Evolutionary conservation across 2,329 filamentous ascomycete genomes (phyloP).

Genomic region (Aureobasidium leucospermi): DNA sequence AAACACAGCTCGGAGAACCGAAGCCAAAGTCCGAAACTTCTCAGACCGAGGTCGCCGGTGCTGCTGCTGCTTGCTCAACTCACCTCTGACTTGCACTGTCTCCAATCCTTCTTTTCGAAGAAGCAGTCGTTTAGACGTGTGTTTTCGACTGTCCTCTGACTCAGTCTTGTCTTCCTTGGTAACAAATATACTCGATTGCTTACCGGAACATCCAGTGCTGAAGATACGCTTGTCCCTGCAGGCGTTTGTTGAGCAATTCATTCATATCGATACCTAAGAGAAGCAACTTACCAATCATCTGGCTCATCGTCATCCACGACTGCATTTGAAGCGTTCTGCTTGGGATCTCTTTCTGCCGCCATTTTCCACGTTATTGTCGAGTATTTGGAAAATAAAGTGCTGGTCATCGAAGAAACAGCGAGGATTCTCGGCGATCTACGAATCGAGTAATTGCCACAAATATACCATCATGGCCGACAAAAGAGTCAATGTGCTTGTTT

Average conservation of each 20-base stretch:
- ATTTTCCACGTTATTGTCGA: conserved; percentile 13
- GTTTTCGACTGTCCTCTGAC: conserved; percentile 62
- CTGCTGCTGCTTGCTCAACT: conserved; percentile 30
- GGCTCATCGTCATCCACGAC: conserved; percentile 71
- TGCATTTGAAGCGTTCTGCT: conserved; percentile 16
- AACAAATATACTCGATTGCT: conserved; percentile 65
- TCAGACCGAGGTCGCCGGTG: background rate
- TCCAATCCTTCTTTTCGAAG: conserved; percentile 93
- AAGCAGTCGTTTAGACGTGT: conserved; percentile 89
- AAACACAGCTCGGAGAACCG: background rate
- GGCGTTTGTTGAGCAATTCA: background rate
- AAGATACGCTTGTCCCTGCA: conserved; percentile 93
- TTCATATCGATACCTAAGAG: background rate
- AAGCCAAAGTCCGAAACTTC: conserved; percentile 4
- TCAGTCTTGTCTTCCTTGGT: conserved; percentile 60
- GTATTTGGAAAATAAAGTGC: background rate
- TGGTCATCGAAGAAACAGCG: conserved; percentile 4
- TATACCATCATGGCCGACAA: conserved; percentile 51
- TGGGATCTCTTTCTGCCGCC: conserved; percentile 24
- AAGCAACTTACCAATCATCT: conserved; percentile 73
- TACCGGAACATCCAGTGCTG: conserved; percentile 89
- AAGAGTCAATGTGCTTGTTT: conserved; percentile 86
- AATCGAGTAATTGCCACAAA: conserved; percentile 9
- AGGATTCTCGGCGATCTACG: conserved; percentile 9
- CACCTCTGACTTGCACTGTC: conserved; percentile 80